Conservation (phyloP, 202 grass and related monocot genomes). For the Eragrostis tef region DNA sequence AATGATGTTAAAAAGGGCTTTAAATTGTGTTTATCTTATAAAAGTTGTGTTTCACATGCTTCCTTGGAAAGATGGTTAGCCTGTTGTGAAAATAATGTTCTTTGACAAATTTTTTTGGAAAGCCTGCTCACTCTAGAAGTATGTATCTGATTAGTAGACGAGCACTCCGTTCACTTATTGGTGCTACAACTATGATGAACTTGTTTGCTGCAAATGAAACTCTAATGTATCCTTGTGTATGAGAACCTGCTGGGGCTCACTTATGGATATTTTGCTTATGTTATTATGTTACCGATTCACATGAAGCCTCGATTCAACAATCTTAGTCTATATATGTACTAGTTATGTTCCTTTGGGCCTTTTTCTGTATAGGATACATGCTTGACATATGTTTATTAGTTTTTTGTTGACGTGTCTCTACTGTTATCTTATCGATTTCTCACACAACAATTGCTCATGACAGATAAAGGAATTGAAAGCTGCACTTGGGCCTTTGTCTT, state of each 20-base stretch:
- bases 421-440: not conserved
- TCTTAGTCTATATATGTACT: not conserved
- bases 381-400: slow-evolving; percentile 25
- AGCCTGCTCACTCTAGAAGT: no score
- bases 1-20: not conserved
- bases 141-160: no score
- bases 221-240: not conserved
- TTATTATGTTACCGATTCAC: not conserved
- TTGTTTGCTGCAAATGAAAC: slow-evolving; percentile 19
- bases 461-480: slow-evolving; percentile 78
- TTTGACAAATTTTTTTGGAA: no score
- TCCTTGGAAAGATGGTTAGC: not conserved
- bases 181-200: not conserved
- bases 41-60: slow-evolving; percentile 7
- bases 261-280: not conserved
- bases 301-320: not conserved
- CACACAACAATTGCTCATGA: slow-evolving; percentile 23
- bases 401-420: not conserved
- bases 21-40: not conserved
- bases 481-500: slow-evolving; percentile 67
- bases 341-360: not conserved
- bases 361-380: slow-evolving; percentile 22
- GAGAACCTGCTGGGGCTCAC: not conserved
- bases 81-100: not conserved
- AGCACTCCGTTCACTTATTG: not conserved